Percentiles rank a stretch among this genome's conserved stretches.
Evolutionary conservation across 306 rosid genomes (phyloP).

Genomic region (Cyamopsis tetragonoloba): DNA sequence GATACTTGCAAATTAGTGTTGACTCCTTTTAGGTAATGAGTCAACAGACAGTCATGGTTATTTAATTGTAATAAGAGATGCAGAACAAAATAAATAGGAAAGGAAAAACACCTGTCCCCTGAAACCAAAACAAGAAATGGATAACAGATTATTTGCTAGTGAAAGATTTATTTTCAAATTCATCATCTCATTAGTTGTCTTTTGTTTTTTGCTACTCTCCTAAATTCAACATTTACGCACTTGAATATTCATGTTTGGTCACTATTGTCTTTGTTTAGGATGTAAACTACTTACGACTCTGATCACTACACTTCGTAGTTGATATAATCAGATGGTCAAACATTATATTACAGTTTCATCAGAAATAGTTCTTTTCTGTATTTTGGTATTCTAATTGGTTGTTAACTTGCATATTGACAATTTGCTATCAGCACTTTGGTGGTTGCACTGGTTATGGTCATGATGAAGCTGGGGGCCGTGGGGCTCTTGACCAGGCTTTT

Average conservation of each 20-base stretch:
- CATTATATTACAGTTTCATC: neutral
- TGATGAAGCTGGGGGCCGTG: conserved; percentile 97
- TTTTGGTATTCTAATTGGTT: neutral
- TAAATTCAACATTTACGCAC: neutral
- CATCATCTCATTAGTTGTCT: neutral
- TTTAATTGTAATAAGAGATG: neutral
- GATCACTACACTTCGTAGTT: neutral
- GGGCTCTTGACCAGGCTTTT: conserved; percentile 85
- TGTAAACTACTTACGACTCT: neutral
- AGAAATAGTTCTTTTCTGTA: neutral
- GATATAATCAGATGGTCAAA: neutral
- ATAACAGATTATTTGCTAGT: neutral
- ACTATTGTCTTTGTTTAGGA: neutral
- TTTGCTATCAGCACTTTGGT: conserved; percentile 64
- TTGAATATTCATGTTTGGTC: neutral
- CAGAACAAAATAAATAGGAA: neutral
- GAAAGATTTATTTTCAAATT: neutral
- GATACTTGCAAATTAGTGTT: neutral
- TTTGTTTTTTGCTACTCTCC: no score
- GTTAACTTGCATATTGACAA: neutral
- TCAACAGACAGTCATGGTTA: neutral
- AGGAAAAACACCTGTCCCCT: neutral
- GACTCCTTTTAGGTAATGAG: neutral
- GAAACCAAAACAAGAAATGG: neutral
- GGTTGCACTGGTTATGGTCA: conserved; percentile 98